Conservation (phyloP, 176 grass and related monocot genomes). For the Saccharum spontaneum region DNA sequence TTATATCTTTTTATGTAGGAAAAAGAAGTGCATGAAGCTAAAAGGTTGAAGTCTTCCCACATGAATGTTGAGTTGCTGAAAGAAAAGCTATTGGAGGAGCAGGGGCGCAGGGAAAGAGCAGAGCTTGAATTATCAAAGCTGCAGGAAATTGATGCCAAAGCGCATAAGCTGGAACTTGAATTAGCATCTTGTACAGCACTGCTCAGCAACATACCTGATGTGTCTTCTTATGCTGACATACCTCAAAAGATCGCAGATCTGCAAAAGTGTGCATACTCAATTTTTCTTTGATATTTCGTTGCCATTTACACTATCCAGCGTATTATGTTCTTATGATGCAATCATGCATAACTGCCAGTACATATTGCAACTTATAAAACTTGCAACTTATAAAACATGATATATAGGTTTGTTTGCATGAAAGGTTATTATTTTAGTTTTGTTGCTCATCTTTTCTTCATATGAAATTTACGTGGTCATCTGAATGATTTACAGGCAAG, state of each 20-base stretch:
- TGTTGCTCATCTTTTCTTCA: not conserved
- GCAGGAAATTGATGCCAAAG: constrained; percentile 58
- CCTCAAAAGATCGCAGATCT: constrained; percentile 76
- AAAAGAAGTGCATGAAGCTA: constrained; percentile 86
- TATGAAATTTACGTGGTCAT: constrained; percentile 18
- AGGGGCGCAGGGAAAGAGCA: constrained; percentile 62
- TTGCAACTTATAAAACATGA: constrained; percentile 8
- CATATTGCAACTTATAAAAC: constrained; percentile 16
- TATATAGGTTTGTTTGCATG: not conserved
- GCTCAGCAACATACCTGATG: constrained; percentile 83
- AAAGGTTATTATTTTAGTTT: not conserved
- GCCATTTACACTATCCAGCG: not conserved
- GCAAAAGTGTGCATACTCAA: constrained; percentile 53
- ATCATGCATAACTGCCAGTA: not conserved
- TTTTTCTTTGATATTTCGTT: constrained; percentile 14
- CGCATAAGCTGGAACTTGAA: constrained; percentile 86
- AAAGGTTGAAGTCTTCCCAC: constrained; percentile 82
- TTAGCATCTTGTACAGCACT: constrained; percentile 70
- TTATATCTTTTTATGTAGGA: constrained; percentile 54
- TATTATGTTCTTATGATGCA: constrained; percentile 13
- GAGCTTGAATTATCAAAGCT: constrained; percentile 83
- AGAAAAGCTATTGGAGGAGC: constrained; percentile 93
- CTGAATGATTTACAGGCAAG: constrained; percentile 69
- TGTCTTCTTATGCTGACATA: constrained; percentile 75
- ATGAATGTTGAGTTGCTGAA: constrained; percentile 77